Evolutionary conservation across 495 filamentous ascomycete genomes (phyloP).

Genomic region (Cairneyella variabilis): DNA sequence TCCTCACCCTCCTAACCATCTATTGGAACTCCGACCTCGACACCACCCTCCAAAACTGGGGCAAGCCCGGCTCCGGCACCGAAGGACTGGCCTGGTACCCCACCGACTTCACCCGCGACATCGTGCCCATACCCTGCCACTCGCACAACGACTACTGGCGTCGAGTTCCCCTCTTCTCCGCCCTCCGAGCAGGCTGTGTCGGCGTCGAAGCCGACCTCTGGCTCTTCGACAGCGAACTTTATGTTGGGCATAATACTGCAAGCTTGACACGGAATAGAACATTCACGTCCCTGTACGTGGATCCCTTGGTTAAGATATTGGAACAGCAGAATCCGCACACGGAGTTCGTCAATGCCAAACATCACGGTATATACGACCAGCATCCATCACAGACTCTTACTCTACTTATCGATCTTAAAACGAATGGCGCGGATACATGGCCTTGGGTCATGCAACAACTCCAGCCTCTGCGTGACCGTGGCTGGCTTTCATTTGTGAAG

Average conservation of each 20-base stretch:
- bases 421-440: slow-evolving; percentile 44
- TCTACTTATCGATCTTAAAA: slow-evolving; percentile 73
- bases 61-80: slow-evolving; percentile 42
- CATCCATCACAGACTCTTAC: slow-evolving; percentile 57
- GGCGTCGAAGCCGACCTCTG: slow-evolving; percentile 90
- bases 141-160: slow-evolving; percentile 95
- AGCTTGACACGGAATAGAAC: slow-evolving; percentile 53
- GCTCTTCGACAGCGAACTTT: slow-evolving; percentile 64
- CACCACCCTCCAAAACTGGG: slow-evolving; percentile 48
- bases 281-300: slow-evolving; percentile 59
- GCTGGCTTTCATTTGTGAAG: slow-evolving; percentile 57
- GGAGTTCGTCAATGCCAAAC: slow-evolving; percentile 36
- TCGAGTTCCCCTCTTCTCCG: slow-evolving; percentile 62
- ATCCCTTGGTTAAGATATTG: slow-evolving; percentile 57
- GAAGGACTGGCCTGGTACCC: slow-evolving; percentile 59
- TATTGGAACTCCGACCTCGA: slow-evolving; percentile 58
- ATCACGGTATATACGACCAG: slow-evolving; percentile 58
- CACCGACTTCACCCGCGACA: slow-evolving; percentile 67
- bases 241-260: slow-evolving; percentile 55
- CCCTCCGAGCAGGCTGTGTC: slow-evolving; percentile 59
- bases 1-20: slow-evolving; percentile 45
- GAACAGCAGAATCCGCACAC: slow-evolving; percentile 48
- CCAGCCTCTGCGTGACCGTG: slow-evolving; percentile 56
- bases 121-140: slow-evolving; percentile 64
- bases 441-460: slow-evolving; percentile 57